Percentiles rank a stretch among this genome's conserved stretches.
Evolutionary conservation across 345 rosid species (phyloP).

Genomic region (Odontarrhena argentea): DNA sequence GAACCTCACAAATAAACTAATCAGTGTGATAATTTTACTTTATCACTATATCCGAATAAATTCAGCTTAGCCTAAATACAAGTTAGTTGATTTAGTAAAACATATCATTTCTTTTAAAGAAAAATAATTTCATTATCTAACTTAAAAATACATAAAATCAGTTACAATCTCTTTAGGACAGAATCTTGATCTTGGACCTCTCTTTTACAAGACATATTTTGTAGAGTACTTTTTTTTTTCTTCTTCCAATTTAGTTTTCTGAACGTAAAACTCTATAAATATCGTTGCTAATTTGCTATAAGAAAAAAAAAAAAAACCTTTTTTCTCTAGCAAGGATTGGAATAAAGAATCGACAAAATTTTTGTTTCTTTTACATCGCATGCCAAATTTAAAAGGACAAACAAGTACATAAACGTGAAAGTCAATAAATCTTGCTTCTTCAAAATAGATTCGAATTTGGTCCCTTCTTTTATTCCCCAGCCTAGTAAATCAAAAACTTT

Average conservation of each 20-base stretch:
- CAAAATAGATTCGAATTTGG: constrained; percentile 17
- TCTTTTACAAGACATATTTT: constrained; percentile 2
- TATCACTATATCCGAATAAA: too few species aligned
- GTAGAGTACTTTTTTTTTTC: not conserved
- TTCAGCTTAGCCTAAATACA: too few species aligned
- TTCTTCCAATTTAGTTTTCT: too few species aligned
- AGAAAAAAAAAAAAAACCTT: too few species aligned
- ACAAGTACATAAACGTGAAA: constrained; percentile 31
- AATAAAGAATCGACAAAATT: not conserved
- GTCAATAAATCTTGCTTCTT: constrained; percentile 29
- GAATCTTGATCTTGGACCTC: not conserved
- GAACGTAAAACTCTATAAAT: too few species aligned
- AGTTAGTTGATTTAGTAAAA: too few species aligned
- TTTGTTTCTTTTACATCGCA: not conserved
- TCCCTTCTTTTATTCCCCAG: constrained; percentile 9
- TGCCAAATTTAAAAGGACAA: constrained; percentile 23
- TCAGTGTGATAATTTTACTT: too few species aligned
- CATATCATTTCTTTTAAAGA: too few species aligned
- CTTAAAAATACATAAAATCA: too few species aligned
- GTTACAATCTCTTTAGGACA: not conserved
- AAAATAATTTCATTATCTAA: too few species aligned
- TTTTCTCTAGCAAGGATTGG: not conserved
- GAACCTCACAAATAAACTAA: too few species aligned
- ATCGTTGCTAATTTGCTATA: too few species aligned
- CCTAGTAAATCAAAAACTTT: constrained; percentile 9